Evolutionary conservation across 306 rosid species (phyloP).

Genomic region (Cyamopsis tetragonoloba): DNA sequence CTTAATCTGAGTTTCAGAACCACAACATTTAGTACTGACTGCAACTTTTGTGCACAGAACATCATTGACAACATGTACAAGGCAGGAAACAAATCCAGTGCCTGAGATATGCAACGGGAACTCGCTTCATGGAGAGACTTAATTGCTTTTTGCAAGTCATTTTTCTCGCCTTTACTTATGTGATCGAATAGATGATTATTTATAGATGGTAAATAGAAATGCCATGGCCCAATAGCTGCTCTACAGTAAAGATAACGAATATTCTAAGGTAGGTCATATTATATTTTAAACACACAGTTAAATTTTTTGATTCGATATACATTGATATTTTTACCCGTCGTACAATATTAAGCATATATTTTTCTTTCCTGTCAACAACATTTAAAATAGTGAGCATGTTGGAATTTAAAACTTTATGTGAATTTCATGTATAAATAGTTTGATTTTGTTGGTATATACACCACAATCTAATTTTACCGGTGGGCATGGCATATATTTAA

Average conservation of each 20-base stretch:
- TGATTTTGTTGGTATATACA: too few species aligned
- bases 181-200: slow-evolving; percentile 9
- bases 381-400: too few species aligned
- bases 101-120: slow-evolving; percentile 29
- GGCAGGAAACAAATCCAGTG: slow-evolving; percentile 37
- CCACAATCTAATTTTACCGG: too few species aligned
- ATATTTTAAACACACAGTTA: neutral
- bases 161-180: neutral
- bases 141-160: slow-evolving; percentile 12
- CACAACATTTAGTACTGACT: slow-evolving; percentile 8
- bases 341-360: neutral
- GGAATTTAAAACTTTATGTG: too few species aligned
- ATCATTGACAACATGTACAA: slow-evolving; percentile 66
- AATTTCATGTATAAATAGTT: too few species aligned
- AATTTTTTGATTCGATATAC: too few species aligned
- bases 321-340: neutral
- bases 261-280: neutral
- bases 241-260: neutral
- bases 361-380: too few species aligned
- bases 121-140: neutral
- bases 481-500: too few species aligned
- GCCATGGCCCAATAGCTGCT: slow-evolving; percentile 9
- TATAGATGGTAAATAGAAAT: slow-evolving; percentile 13
- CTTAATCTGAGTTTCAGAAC: neutral
- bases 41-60: slow-evolving; percentile 36